phyloP scores from a whole-genome alignment of 2,329 filamentous ascomycete genomes.

The Pseudohalonectria lignicola region DNA sequence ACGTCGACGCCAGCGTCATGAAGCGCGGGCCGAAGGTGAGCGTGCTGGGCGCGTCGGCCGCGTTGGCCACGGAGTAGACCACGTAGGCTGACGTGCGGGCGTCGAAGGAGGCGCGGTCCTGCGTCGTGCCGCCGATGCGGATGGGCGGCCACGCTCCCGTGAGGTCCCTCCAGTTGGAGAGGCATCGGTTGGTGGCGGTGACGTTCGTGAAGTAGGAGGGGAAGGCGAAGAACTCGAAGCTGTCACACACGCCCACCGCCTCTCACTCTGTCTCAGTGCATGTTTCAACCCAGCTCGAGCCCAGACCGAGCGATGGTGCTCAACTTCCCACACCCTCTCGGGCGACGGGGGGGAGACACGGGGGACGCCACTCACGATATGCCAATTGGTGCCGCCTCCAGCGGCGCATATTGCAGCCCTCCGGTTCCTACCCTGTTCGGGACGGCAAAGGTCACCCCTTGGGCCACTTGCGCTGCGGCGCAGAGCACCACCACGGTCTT shows the following conservation, averaged over 20 bases:
- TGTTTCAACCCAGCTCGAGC: no score
- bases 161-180: constrained; percentile 37
- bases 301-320: no score
- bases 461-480: background rate
- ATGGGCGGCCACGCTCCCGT: constrained; percentile 41
- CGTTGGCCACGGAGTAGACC: constrained; percentile 34
- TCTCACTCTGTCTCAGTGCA: background rate
- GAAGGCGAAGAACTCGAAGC: constrained; percentile 45
- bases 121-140: constrained; percentile 47
- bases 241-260: constrained; percentile 8
- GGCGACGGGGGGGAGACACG: no score
- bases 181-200: constrained; percentile 35
- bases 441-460: constrained; percentile 8
- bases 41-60: constrained; percentile 33
- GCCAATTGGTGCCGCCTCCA: constrained; percentile 12
- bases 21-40: constrained; percentile 42
- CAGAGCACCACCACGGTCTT: constrained; percentile 2
- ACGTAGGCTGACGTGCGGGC: constrained; percentile 31
- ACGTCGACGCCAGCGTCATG: constrained; percentile 34
- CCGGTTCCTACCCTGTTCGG: constrained; percentile 7
- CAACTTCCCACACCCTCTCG: background rate
- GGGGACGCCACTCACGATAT: constrained; percentile 9
- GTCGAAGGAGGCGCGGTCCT: constrained; percentile 43
- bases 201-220: constrained; percentile 43
- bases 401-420: constrained; percentile 8